These are phyloP conservation scores for Biscogniauxia mediterranea DNA, from an alignment of 2,329 filamentous ascomycete genomes.

Conservation along the genomic window DNA sequence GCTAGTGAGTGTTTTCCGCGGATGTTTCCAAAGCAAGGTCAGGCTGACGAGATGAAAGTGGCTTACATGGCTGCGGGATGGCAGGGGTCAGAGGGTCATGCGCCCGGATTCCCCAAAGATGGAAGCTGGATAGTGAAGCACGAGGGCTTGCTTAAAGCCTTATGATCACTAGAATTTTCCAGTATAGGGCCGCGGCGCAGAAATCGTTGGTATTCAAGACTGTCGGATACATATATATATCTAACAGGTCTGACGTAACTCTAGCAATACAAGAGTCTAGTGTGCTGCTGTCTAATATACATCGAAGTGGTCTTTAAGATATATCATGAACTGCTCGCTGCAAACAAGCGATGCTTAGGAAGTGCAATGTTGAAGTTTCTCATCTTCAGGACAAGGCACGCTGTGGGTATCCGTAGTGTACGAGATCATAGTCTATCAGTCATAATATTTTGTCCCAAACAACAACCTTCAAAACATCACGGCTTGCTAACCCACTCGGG, in stretches of 20 bases:
- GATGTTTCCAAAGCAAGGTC: not conserved
- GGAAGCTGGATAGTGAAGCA: slow-evolving; percentile 36
- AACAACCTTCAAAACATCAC: not conserved
- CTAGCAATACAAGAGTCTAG: not conserved
- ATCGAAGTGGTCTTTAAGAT: not conserved
- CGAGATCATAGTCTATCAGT: not conserved
- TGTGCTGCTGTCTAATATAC: not conserved
- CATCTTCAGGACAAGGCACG: not conserved
- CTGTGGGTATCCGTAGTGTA: not conserved
- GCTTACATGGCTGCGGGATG: slow-evolving; percentile 37
- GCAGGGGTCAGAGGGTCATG: slow-evolving; percentile 28
- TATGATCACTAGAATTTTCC: slow-evolving; percentile 18
- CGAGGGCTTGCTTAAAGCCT: slow-evolving; percentile 35
- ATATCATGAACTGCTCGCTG: not conserved
- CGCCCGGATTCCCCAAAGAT: slow-evolving; percentile 37
- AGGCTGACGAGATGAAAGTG: slow-evolving; percentile 23
- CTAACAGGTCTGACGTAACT: not conserved
- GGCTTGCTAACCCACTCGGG: slow-evolving; percentile 44
- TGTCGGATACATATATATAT: not conserved
- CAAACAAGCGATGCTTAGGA: not conserved
- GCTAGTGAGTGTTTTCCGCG: slow-evolving; percentile 22
- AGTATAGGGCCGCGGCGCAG: not conserved
- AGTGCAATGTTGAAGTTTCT: not conserved
- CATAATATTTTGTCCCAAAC: not conserved
- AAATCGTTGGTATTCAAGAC: not conserved